Base-by-base conservation (phyloP, 345 rosid genomes). In the Diplotaxis tenuifolia region DNA sequence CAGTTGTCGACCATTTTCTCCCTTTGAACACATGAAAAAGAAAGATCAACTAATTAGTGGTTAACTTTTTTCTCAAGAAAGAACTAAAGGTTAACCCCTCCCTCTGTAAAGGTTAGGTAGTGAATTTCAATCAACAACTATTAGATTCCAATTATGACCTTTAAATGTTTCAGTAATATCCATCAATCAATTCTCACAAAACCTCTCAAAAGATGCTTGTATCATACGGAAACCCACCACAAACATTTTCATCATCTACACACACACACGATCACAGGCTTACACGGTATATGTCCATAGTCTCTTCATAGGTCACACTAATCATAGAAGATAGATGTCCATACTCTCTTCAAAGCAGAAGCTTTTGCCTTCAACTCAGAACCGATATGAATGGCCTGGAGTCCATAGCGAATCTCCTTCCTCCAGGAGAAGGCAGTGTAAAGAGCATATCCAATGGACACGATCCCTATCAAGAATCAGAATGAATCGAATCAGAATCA, bases 251-350 rank as follows among this genome's bases (percentile, higher is more conserved):
- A 19, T 27, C 55, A 67, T 62, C 62, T 53, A 53, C 21, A 53
- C 19, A 78, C 64, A 72, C 25, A 60, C 71, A 77, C 3, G 73
- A 72, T 65, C 71, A 60, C 18, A 47, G 22, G 72, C 68, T 76
- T 77, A 72, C 68, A 75, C 82, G 31, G 89, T 79, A 74, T 90
- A 95, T n/a, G n/a, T n/a, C 29, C 9, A 56, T 55, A 3, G 2
- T 56, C n/a, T n/a, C n/a, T 32, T 27, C 29, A 27, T 27, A 27
- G 29, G 29, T 27, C 29, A 27, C 29, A n/a, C n/a, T 27, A 27
- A 27, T 6, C 29, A 27, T 7, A 29, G 34, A 29, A 29, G 42
- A 36, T 9, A 36, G 42, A 36, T 9, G 5, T 10, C 42, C 9
- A 12, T 9, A 36, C 7, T 0, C 10, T 34, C 40, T 34, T 9